These are phyloP conservation scores for Fistulifera pelliculosa DNA, from an alignment of 108 stramenopile species.

Conservation along the genomic window DNA sequence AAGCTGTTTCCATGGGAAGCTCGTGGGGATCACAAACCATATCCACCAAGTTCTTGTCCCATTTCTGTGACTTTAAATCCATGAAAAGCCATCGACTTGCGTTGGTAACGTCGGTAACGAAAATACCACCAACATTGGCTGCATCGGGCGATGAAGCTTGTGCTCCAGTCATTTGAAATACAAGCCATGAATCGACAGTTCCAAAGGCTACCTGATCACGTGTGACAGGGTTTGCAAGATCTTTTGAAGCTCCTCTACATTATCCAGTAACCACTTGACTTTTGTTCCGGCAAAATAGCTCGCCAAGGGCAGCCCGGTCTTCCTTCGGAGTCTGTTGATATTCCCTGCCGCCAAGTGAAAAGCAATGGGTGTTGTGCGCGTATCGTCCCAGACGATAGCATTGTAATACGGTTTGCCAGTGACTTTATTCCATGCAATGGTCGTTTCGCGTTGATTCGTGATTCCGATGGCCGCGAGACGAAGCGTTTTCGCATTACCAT, in stretches of 20 bases:
- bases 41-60: slow-evolving; percentile 75
- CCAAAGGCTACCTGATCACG: slow-evolving; percentile 73
- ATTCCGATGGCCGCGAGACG: slow-evolving; percentile 82
- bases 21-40: slow-evolving; percentile 44
- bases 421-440: slow-evolving; percentile 83
- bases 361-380: slow-evolving; percentile 79
- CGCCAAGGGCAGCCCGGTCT: slow-evolving; percentile 92
- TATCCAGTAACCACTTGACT: slow-evolving; percentile 89
- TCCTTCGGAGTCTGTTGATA: slow-evolving; percentile 34
- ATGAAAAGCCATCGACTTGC: slow-evolving; percentile 93
- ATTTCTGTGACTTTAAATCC: slow-evolving; percentile 73
- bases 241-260: slow-evolving; percentile 60
- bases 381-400: slow-evolving; percentile 98
- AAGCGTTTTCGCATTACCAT: not conserved
- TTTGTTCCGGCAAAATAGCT: slow-evolving; percentile 96
- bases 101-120: slow-evolving; percentile 92
- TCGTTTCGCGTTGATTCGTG: slow-evolving; percentile 98
- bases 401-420: slow-evolving; percentile 93
- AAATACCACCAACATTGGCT: slow-evolving; percentile 51
- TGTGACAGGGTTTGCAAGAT: slow-evolving; percentile 38
- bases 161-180: slow-evolving; percentile 77
- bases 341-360: not conserved
- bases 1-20: slow-evolving; percentile 29
- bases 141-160: slow-evolving; percentile 33
- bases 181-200: slow-evolving; percentile 93